A percentile compares a stretch with the other conserved stretches of the same genome.
Conservation (phyloP, 768 basidiomycete species). For the Amanita molliuscula region DNA sequence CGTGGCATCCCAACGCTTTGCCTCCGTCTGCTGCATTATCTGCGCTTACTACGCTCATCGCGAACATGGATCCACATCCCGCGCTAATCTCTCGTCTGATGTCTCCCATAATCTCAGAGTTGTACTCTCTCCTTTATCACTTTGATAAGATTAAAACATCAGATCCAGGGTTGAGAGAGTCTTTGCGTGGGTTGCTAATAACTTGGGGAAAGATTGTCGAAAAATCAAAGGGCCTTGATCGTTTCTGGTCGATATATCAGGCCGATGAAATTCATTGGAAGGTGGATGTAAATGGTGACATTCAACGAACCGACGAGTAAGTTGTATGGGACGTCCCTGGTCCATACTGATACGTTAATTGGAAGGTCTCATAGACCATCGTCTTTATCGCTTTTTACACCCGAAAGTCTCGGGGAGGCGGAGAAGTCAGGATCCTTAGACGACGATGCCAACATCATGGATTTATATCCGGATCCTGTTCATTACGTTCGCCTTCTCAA, state of each 20-base stretch:
- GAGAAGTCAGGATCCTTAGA: constrained; percentile 32
- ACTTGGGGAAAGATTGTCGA: constrained; percentile 71
- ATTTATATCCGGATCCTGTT: constrained; percentile 66
- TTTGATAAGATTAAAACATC: constrained; percentile 45
- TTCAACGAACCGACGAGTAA: constrained; percentile 33
- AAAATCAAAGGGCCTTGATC: constrained; percentile 36
- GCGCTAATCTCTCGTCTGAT: constrained; percentile 49
- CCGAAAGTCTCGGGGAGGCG: constrained; percentile 32
- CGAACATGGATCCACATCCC: constrained; percentile 76
- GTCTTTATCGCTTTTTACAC: constrained; percentile 37
- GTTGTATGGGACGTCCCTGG: constrained; percentile 13
- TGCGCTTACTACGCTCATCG: constrained; percentile 44
- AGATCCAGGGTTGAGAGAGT: constrained; percentile 55
- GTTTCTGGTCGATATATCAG: constrained; percentile 51
- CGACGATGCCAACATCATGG: constrained; percentile 46
- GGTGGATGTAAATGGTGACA: constrained; percentile 42
- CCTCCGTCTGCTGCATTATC: constrained; percentile 32
- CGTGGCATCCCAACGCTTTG: constrained; percentile 3
- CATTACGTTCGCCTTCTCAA: constrained; percentile 62
- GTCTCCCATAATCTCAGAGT: constrained; percentile 53
- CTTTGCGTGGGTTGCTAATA: constrained; percentile 46
- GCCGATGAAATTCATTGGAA: constrained; percentile 45
- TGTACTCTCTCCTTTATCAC: constrained; percentile 56
- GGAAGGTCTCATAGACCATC: constrained; percentile 16
- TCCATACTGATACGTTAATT: neutral